These are phyloP conservation scores for Ogataea henricii DNA, from an alignment of 805 yeast species.

Conservation along the genomic window DNA sequence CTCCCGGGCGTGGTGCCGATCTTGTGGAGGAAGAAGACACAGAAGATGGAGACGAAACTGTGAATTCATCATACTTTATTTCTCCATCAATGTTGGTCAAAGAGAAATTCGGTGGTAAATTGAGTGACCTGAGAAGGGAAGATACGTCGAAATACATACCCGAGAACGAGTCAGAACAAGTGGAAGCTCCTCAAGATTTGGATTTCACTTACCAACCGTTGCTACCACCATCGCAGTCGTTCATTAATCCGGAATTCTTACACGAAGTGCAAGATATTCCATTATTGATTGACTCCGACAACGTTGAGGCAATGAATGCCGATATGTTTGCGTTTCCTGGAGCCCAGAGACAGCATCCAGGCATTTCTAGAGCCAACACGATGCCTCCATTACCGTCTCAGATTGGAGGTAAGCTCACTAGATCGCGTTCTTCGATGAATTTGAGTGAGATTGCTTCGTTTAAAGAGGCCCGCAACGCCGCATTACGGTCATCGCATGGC, in stretches of 20 bases:
- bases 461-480: slow-evolving; percentile 35
- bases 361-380: slow-evolving; percentile 16
- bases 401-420: slow-evolving; percentile 26
- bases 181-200: neutral
- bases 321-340: slow-evolving; percentile 11
- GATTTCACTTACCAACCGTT: slow-evolving; percentile 8
- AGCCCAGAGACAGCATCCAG: slow-evolving; percentile 8
- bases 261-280: slow-evolving; percentile 22
- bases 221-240: slow-evolving; percentile 10
- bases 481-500: slow-evolving; percentile 10
- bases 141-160: neutral
- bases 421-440: slow-evolving; percentile 55
- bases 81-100: slow-evolving; percentile 33
- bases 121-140: slow-evolving; percentile 18
- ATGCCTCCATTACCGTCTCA: slow-evolving; percentile 19
- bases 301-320: slow-evolving; percentile 23
- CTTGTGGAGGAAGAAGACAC: slow-evolving; percentile 20
- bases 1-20: slow-evolving; percentile 29
- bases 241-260: slow-evolving; percentile 26
- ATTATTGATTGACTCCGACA: slow-evolving; percentile 23
- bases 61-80: slow-evolving; percentile 22
- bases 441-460: slow-evolving; percentile 53
- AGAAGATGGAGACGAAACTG: slow-evolving; percentile 15
- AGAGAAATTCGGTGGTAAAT: slow-evolving; percentile 34
- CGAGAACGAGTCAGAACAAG: no score